Conservation (phyloP, 2,329 filamentous ascomycete species). For the Aspergillus quadricinctus region DNA sequence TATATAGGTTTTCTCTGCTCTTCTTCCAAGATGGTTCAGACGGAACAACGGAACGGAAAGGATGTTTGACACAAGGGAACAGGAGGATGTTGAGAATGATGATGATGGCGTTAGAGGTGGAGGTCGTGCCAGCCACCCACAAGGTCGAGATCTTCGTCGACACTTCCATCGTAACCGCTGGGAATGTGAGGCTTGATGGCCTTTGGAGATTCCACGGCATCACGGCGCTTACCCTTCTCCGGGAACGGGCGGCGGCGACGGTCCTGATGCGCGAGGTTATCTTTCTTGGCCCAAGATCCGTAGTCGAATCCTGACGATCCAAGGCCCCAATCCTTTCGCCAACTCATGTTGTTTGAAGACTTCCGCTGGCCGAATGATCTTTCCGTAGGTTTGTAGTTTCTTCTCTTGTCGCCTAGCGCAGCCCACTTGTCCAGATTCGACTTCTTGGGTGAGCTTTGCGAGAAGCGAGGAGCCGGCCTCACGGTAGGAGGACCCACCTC, state of each 20-base stretch:
- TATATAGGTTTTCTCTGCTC: constrained; percentile 1
- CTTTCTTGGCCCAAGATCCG: constrained; percentile 31
- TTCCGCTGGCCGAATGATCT: constrained; percentile 49
- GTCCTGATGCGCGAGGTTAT: constrained; percentile 22
- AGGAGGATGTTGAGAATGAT: not conserved
- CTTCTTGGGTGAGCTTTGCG: constrained; percentile 58
- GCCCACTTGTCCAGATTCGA: constrained; percentile 76
- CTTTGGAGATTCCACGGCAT: constrained; percentile 27
- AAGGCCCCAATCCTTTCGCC: constrained; percentile 41
- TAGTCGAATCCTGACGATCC: constrained; percentile 37
- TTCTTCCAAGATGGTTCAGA: constrained; percentile 9
- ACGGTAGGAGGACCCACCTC: constrained; percentile 55
- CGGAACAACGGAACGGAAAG: constrained; percentile 17
- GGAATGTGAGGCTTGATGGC: constrained; percentile 29
- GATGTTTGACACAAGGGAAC: constrained; percentile 9
- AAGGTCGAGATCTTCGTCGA: constrained; percentile 78
- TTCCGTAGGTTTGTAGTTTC: constrained; percentile 57
- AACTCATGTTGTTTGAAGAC: constrained; percentile 37
- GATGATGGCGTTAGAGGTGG: constrained; percentile 48
- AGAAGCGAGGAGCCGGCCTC: constrained; percentile 38
- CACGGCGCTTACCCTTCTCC: constrained; percentile 46
- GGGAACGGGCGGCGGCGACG: constrained; percentile 38
- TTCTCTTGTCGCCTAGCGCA: constrained; percentile 76
- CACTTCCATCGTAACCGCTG: constrained; percentile 48
- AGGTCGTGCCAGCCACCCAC: constrained; percentile 84